Conservation (phyloP, 805 yeast genomes). For the Citeromyces matritensis region DNA sequence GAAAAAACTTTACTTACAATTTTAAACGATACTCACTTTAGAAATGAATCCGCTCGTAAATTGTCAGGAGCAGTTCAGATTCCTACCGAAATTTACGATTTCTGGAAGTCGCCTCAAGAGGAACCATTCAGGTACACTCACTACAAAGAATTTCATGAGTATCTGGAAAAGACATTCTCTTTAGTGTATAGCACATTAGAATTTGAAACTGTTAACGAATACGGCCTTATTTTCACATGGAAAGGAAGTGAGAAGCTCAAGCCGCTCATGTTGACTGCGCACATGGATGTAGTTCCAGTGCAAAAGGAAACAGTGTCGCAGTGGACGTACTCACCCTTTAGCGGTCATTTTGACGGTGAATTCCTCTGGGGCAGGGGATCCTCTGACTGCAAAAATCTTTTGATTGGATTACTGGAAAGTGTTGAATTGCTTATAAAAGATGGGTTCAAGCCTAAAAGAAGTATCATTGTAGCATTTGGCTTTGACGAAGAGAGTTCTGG, state of each 20-base stretch:
- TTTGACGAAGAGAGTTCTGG: constrained; percentile 71
- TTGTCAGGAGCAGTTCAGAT: constrained; percentile 42
- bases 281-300: constrained; percentile 69
- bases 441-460: constrained; percentile 44
- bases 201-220: constrained; percentile 40
- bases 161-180: constrained; percentile 41
- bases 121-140: constrained; percentile 34
- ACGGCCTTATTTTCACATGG: constrained; percentile 50
- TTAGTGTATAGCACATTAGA: constrained; percentile 26
- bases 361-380: constrained; percentile 63
- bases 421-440: constrained; percentile 34
- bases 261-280: constrained; percentile 60
- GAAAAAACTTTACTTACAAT: constrained; percentile 14
- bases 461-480: constrained; percentile 50
- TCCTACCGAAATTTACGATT: constrained; percentile 48
- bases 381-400: constrained; percentile 53
- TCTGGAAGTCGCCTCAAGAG: constrained; percentile 21
- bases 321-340: constrained; percentile 57
- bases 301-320: constrained; percentile 33
- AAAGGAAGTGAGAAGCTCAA: constrained; percentile 37
- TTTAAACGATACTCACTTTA: constrained; percentile 14
- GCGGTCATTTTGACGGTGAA: constrained; percentile 48
- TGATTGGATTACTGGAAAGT: constrained; percentile 51
- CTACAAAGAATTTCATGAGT: constrained; percentile 33
- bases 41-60: constrained; percentile 20